Evolutionary conservation across 2,329 filamentous ascomycete species (phyloP).

Genomic region (Ilyonectria mors-panacis): DNA sequence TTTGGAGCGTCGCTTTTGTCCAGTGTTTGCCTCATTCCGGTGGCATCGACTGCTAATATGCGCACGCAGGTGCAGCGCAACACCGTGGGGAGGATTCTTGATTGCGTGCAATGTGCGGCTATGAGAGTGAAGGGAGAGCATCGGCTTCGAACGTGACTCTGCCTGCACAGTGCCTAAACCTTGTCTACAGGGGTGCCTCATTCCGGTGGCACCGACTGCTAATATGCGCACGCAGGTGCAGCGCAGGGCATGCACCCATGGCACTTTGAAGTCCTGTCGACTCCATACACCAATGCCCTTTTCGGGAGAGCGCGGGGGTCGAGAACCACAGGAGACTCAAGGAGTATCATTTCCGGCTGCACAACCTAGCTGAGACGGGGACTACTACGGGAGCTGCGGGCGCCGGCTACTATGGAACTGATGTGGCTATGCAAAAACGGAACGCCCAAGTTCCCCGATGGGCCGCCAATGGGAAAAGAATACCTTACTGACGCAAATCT

Average conservation of each 20-base stretch:
- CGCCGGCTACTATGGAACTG: not conserved
- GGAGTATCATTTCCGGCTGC: not conserved
- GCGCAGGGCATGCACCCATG: too few relatives aligned
- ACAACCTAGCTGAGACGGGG: not conserved
- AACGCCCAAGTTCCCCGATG: not conserved
- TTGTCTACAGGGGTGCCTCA: not conserved
- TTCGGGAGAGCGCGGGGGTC: not conserved
- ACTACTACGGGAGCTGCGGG: not conserved
- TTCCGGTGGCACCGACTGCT: too few relatives aligned
- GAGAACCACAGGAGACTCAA: not conserved
- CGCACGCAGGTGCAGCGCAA: not conserved
- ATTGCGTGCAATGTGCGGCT: not conserved
- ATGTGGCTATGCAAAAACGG: not conserved
- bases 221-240: too few relatives aligned
- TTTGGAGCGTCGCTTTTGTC: too few relatives aligned
- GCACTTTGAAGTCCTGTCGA: too few relatives aligned
- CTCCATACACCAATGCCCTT: too few relatives aligned
- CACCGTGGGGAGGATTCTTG: not conserved
- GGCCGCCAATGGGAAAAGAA: not conserved
- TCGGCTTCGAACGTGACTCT: not conserved
- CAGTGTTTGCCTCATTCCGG: not conserved
- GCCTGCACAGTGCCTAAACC: not conserved
- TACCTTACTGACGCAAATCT: not conserved
- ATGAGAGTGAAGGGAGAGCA: not conserved
- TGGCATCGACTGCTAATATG: not conserved